Evolutionary conservation across 345 rosid genomes (phyloP), one percentile per base, ranked within the genome.

Genomic region (Noccaea bulbosa): DNA sequence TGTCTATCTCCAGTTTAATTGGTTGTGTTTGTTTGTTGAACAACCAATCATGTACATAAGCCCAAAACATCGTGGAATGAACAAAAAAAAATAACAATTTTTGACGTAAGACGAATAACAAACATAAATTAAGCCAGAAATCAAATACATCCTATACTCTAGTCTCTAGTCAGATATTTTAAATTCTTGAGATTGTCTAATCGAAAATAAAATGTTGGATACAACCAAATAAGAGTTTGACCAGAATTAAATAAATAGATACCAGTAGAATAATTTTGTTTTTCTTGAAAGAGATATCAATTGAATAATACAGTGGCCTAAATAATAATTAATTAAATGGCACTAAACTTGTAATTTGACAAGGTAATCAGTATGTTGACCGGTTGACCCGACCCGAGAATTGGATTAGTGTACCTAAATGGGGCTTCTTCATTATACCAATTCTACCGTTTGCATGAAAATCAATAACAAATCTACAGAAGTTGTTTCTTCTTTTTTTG

Each of bases 1-100:
- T 59, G 39, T 47, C 30, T 27, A 27, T 27, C 66, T 70, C 39
- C 38, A 48, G 12, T 40, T 39, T 8, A 32, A 27, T 47, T 40
- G 67, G 50, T 35, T 50, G 43, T 11, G 57, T 70, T 70, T 15
- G 27, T 33, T 50, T 38, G 60, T 37, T 60, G 43, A 70, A 47
- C 74, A n/a, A 70, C 74, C 47, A 44, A 68, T 40, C 48, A 56
- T 40, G 71, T 44, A 43, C 54, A 32, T 1, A 44, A 20, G 6
- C 44, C 64, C 37, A 47, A 37, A 20, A 22, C 12, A 46, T 57
- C 48, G 46, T 69, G 39, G 48, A 69, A 52, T 24, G 49, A 52
- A 30, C 43, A 16, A 3, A 46, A 30, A 46, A 14, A 4, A 46
- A 27, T 27, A 4, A 11, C 2, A 63, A 11, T 17, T 10, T 5